Evolutionary conservation across 2,329 filamentous ascomycete species (phyloP).

Genomic region (Hypoxylon sp.): DNA sequence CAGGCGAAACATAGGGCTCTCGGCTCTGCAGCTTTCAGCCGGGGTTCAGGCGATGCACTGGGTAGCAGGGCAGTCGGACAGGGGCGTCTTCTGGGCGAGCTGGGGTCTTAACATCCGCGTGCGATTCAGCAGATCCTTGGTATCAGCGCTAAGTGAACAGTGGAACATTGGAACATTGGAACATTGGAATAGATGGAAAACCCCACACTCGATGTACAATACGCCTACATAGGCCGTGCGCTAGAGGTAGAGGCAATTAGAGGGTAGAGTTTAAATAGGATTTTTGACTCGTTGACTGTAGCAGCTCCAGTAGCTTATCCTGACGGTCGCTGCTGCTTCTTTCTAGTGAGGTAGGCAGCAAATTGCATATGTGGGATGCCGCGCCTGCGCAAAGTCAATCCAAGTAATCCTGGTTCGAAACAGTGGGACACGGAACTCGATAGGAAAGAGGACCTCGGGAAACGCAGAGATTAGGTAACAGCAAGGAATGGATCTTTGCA

Average conservation of each 20-base stretch:
- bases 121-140: conserved; percentile 40
- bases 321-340: conserved; percentile 23
- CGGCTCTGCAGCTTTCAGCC: conserved; percentile 33
- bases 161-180: conserved; percentile 35
- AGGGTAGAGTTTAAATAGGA: conserved; percentile 22
- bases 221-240: conserved; percentile 11
- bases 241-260: too few species aligned
- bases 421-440: neutral
- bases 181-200: conserved; percentile 29
- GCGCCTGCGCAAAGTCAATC: neutral
- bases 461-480: neutral
- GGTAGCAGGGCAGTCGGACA: conserved; percentile 27
- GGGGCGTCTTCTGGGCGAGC: conserved; percentile 27
- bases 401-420: neutral
- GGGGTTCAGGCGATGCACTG: conserved; percentile 33
- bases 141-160: conserved; percentile 34
- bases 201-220: conserved; percentile 30
- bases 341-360: conserved; percentile 19
- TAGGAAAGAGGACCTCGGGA: neutral
- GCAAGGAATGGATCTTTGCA: neutral
- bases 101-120: conserved; percentile 23
- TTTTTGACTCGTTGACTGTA: conserved; percentile 2
- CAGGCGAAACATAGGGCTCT: conserved; percentile 17
- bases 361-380: neutral
- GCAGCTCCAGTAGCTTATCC: conserved; percentile 40